Conservation (phyloP, 345 rosid species). For the Arabis alpina region DNA sequence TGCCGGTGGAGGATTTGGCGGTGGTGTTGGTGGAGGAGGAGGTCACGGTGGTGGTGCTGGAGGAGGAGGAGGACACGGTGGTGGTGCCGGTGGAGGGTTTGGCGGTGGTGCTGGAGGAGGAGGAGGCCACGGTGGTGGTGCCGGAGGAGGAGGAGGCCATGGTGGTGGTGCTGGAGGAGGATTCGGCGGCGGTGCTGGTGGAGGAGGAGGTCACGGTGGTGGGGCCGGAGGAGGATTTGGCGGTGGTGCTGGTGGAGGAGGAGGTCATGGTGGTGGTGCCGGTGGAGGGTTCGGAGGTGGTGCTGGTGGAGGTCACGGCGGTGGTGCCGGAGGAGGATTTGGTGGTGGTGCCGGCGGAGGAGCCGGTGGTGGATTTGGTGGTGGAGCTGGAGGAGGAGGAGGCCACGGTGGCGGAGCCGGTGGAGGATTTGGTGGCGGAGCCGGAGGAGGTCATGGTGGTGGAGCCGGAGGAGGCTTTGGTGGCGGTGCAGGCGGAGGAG, state of each 20-base stretch:
- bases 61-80: constrained; percentile 33
- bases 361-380: neutral
- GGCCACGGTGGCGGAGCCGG: constrained; percentile 23
- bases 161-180: constrained; percentile 34
- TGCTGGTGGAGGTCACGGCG: constrained; percentile 14
- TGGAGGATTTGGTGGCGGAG: constrained; percentile 35
- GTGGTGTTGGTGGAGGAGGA: constrained; percentile 38
- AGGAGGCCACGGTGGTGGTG: constrained; percentile 17
- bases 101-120: constrained; percentile 38
- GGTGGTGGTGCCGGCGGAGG: constrained; percentile 36
- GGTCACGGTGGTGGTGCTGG: constrained; percentile 33
- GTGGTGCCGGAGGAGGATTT: no score
- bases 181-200: constrained; percentile 31
- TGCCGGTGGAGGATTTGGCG: constrained; percentile 26
- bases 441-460: constrained; percentile 29
- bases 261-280: constrained; percentile 39
- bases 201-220: constrained; percentile 27
- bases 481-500: constrained; percentile 38
- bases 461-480: constrained; percentile 33
- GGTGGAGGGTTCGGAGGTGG: constrained; percentile 38
- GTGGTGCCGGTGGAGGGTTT: constrained; percentile 20
- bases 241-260: constrained; percentile 38
- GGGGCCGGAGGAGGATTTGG: constrained; percentile 25
- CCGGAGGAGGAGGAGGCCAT: no score
- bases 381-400: constrained; percentile 36